Base-by-base conservation (phyloP, 768 basidiomycete genomes). In the Cystofilobasidium bisporidii region DNA sequence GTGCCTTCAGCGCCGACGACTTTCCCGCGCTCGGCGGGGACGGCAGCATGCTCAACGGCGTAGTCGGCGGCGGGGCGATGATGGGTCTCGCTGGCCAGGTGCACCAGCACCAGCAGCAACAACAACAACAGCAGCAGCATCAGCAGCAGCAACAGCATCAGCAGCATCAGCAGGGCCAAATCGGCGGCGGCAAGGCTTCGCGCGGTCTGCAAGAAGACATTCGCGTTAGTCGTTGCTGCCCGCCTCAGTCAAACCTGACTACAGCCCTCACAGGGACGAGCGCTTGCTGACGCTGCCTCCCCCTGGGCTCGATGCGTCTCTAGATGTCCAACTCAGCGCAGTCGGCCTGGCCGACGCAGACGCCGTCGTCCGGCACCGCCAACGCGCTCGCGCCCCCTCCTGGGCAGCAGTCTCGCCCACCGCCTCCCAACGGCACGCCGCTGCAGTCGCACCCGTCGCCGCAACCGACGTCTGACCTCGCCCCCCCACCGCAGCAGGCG, bases 21-120 rank as follows among this genome's bases (percentile, higher is more conserved):
- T 69, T 69, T 43, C 67, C 67, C 8, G 67, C 67, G 22, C 47
- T 69, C 17, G 67, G 67, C 22, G 66, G 61, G 12, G 66, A 67
- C 45, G 43, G 22, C 5, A 60, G 57, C 0, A 60, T 61, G 65
- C 40, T 59, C 48, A 67, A 67, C 41, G 65, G 65, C 22, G 65
- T 38, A 18, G 59, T 50, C 48, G 48, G 22, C 32, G 61, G 47
- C 18, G 28, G 24, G 36, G 59, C 41, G 1, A 6, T 60, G 33
- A 60, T 60, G 59, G 36, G 41, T 22, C 11, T 50, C 10, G n/a
- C 22, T 8, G 26, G 48, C 22, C 48, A 50, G n/a, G 3, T 50
- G 48, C 48, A 50, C 48, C 48, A 50, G 26, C 48, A 50, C 22
- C 48, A 50, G 48, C 22, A 11, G n/a, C 48, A 50, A 4, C 48